Conservation (phyloP, 371 early-diverging fungal species). For the Coemansia sp. region DNA sequence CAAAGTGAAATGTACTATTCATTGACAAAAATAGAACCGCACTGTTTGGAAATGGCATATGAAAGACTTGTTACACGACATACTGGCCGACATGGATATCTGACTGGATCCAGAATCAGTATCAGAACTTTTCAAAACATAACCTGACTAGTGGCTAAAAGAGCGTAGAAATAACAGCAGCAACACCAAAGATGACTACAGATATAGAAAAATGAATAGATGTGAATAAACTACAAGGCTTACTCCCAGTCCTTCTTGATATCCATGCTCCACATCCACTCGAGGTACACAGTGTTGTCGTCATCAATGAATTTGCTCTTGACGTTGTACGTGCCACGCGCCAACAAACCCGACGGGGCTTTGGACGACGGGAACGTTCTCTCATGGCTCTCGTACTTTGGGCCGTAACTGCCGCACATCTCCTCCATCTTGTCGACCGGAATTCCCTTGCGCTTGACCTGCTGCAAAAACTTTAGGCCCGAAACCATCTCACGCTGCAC, state of each 20-base stretch:
- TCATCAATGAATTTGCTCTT: slow-evolving; percentile 56
- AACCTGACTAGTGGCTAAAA: neutral
- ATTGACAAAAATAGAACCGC: too few species aligned
- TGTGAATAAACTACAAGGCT: neutral
- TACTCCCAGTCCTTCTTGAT: slow-evolving; percentile 54
- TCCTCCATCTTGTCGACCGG: slow-evolving; percentile 89
- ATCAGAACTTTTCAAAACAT: too few species aligned
- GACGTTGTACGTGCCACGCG: slow-evolving; percentile 86
- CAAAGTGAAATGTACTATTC: too few species aligned
- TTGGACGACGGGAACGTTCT: slow-evolving; percentile 82
- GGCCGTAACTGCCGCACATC: slow-evolving; percentile 95
- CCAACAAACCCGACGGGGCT: slow-evolving; percentile 88
- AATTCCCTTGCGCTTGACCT: slow-evolving; percentile 80
- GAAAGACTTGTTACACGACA: too few species aligned
- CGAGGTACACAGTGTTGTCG: slow-evolving; percentile 46
- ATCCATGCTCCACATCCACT: slow-evolving; percentile 53
- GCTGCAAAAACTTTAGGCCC: slow-evolving; percentile 92
- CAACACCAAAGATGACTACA: neutral
- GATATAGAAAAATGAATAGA: neutral
- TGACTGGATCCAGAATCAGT: too few species aligned
- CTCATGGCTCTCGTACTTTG: slow-evolving; percentile 70
- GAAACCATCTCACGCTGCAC: slow-evolving; percentile 93
- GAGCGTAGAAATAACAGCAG: neutral
- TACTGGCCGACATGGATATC: too few species aligned
- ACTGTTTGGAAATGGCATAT: too few species aligned